These are phyloP conservation scores for Shiraia sp. DNA, from an alignment of 2,329 filamentous ascomycete genomes.

Conservation along the genomic window DNA sequence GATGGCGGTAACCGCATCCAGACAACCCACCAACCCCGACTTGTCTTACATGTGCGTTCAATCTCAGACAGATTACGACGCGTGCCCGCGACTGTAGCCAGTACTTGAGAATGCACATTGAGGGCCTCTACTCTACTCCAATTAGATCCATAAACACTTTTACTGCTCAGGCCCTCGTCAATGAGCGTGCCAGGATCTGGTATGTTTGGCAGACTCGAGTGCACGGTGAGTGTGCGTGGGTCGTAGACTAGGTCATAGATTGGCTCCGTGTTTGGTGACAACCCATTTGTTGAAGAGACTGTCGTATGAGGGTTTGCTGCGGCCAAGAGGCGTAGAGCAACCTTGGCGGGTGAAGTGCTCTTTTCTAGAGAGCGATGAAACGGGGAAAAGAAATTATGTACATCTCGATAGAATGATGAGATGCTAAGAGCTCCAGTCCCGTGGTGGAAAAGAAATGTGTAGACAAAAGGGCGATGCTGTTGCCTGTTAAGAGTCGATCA, in stretches of 20 bases:
- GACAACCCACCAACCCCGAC: conserved; percentile 68
- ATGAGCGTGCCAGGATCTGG: conserved; percentile 55
- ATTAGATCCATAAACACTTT: background rate
- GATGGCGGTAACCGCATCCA: conserved; percentile 60
- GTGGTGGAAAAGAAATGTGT: conserved; percentile 71
- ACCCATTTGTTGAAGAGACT: conserved; percentile 35
- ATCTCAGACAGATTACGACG: conserved; percentile 50
- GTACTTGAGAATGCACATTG: conserved; percentile 63
- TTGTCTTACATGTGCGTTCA: conserved; percentile 66
- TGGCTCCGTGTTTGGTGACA: conserved; percentile 43
- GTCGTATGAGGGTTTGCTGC: conserved; percentile 43
- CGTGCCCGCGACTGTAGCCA: conserved; percentile 60
- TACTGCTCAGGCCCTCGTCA: conserved; percentile 42
- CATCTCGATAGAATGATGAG: conserved; percentile 51
- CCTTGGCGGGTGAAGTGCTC: conserved; percentile 47
- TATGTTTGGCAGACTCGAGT: conserved; percentile 67
- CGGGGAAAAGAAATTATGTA: conserved; percentile 57
- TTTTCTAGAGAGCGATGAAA: conserved; percentile 51
- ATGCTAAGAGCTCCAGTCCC: conserved; percentile 59
- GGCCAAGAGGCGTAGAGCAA: conserved; percentile 48
- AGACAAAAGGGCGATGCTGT: conserved; percentile 71
- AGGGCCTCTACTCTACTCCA: conserved; percentile 64
- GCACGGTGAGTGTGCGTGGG: conserved; percentile 60
- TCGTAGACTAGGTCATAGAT: conserved; percentile 67
- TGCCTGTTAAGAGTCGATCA: conserved; percentile 1